Base-by-base conservation (phyloP, 768 basidiomycete species). In the Macrolepiota fuliginosa region DNA sequence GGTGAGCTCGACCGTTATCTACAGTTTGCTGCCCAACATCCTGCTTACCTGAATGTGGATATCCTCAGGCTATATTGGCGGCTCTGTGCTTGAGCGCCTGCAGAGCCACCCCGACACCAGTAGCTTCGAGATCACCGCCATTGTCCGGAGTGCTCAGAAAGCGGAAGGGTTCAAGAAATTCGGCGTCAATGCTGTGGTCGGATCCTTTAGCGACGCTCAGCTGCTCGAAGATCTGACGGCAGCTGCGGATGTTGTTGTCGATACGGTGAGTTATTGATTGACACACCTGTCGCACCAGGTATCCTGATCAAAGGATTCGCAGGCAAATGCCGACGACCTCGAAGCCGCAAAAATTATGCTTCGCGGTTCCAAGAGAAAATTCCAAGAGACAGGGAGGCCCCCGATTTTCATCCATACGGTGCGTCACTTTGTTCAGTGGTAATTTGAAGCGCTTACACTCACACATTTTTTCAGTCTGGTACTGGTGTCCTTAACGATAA, bases 81-180 rank as follows among this genome's bases (percentile, higher is more conserved):
- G 81, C 51, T 66, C 79, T 7, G 74, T 82, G 32, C 73, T 84
- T 24, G 52, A 69, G 19, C 77, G 73, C 19, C 73, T 84, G 51
- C 70, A 83, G 7, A 61, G 63, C 1, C 79, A 77, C 54, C 71
- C 78, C 1, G 68, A 76, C 7, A 66, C 71, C 36, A 50, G 66
- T 13, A 68, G 70, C 7, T 74, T 80, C 61, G 70, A 75, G 12
- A 76, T 84, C 47, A 81, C 77, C 2, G 79, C 74, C 7, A 71
- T 84, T 13, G 77, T 84, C 3, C 79, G 83, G 37, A 75, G 72
- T 32, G 61, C 70, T 3, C 76, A 78, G 58, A 83, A 83, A 62
- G 83, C 81, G 0, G 77, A 76, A 42, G 75, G 77, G 60, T 67
- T 84, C 50, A 69, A 70, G 49, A 56, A 67, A 5, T 69, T 80